Evolutionary conservation across 2,329 filamentous ascomycete genomes (phyloP), one percentile per base, ranked within the genome.

Genomic region (Cryphonectria radicalis): DNA sequence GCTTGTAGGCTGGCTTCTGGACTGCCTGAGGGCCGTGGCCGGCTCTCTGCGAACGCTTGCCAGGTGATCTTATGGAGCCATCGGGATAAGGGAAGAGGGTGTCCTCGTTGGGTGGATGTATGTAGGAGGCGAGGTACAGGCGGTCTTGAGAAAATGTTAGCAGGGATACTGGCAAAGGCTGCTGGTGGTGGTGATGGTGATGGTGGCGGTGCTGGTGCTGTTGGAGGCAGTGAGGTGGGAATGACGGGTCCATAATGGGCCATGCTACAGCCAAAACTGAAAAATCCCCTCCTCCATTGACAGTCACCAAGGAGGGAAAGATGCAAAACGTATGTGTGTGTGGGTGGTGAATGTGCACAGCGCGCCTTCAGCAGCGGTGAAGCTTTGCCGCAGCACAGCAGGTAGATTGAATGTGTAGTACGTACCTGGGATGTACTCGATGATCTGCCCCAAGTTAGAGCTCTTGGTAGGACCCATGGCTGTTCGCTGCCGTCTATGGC

Each of bases 361-460:
- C 53, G 4, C 53, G 25, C 25, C 53, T 3, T 28, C 53, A 7
- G 53, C 53, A 7, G 53, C 53, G 55, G 55, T 59, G 55, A 59
- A 37, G 63, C 35, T 25, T 50, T 10, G 46, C 43, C 6, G 43
- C 40, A 13, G 43, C 43, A 4, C 43, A 22, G 43, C 43, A 50
- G 22, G 46, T 10, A n/a, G 22, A n/a, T n/a, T 11, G n/a, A 7
- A 43, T 50, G 46, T 63, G 64, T 35, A 84, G 64, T 35, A 84
- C 89, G 78, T 87, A 97, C 94, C 93, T 85, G 94, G 93, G 78
- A 98, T 97, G 82, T 97, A 98, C 85, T 98, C 95, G 80, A 98
- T 95, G 77, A 97, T 90, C 84, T 97, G 93, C 74, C 93, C 94
- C 84, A 93, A 89, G 82, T 90, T 92, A 80, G 88, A 78, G 79